These are phyloP conservation scores for Fusarium sp. DNA, from an alignment of 2,329 filamentous ascomycete species.

Conservation along the genomic window DNA sequence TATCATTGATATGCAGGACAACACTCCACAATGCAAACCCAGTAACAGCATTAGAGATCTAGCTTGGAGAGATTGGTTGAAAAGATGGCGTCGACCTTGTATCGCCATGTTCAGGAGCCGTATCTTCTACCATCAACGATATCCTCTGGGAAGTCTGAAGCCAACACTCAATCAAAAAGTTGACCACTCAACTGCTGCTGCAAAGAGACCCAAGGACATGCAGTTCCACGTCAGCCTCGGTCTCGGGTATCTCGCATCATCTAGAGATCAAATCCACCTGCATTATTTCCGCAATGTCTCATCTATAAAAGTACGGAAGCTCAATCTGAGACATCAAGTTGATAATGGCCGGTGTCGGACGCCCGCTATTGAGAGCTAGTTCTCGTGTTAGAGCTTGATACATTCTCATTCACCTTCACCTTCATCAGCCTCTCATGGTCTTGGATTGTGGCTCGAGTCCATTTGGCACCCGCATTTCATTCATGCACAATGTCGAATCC, in stretches of 20 bases:
- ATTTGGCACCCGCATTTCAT: constrained; percentile 33
- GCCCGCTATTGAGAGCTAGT: constrained; percentile 14
- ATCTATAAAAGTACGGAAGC: constrained; percentile 8
- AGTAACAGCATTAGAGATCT: no score
- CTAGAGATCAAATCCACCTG: constrained; percentile 20
- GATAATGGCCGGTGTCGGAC: constrained; percentile 8
- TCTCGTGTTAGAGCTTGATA: not conserved
- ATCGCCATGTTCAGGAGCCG: no score
- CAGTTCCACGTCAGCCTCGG: not conserved
- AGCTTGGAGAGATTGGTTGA: no score
- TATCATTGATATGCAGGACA: no score
- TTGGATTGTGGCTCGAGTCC: constrained; percentile 12
- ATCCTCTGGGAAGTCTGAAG: not conserved
- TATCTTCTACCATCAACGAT: no score
- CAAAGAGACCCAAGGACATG: constrained; percentile 11
- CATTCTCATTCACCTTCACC: constrained; percentile 3
- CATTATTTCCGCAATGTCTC: constrained; percentile 14
- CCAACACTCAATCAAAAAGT: not conserved
- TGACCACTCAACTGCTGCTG: constrained; percentile 5
- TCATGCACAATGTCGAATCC: constrained; percentile 40
- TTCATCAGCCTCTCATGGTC: constrained; percentile 22
- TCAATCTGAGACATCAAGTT: constrained; percentile 18
- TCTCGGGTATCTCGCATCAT: constrained; percentile 17
- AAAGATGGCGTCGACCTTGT: no score
- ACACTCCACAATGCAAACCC: no score